Conservation (phyloP, 805 yeast genomes). For the Nakazawaea sp. region DNA sequence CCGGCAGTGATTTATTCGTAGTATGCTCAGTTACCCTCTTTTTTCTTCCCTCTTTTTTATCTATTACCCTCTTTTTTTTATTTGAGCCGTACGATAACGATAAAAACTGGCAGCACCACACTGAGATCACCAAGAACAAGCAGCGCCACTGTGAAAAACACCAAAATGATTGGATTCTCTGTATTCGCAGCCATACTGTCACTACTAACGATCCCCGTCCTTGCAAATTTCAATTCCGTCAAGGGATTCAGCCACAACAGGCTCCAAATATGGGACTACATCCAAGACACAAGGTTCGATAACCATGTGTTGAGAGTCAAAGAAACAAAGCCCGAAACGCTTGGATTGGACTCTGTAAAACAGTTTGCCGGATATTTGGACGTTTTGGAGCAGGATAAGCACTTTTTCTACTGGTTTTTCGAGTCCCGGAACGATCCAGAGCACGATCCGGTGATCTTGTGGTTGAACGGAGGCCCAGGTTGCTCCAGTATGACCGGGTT, state of each 20-base stretch:
- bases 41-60: too few species aligned
- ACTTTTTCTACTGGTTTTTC: slow-evolving; percentile 75
- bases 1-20: too few species aligned
- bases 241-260: slow-evolving; percentile 1
- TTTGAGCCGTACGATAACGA: too few species aligned
- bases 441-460: slow-evolving; percentile 77
- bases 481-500: slow-evolving; percentile 85
- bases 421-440: slow-evolving; percentile 83
- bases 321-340: slow-evolving; percentile 49
- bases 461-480: slow-evolving; percentile 96
- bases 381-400: slow-evolving; percentile 80
- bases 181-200: too few species aligned
- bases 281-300: slow-evolving; percentile 20
- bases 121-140: too few species aligned
- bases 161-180: too few species aligned
- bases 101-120: too few species aligned
- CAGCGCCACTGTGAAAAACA: too few species aligned
- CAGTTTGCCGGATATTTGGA: slow-evolving; percentile 86
- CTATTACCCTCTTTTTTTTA: too few species aligned
- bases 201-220: too few species aligned
- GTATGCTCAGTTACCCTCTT: too few species aligned
- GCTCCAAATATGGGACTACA: slow-evolving; percentile 3
- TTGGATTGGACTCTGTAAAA: slow-evolving; percentile 76
- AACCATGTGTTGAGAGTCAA: slow-evolving; percentile 53
- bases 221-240: not conserved